Evolutionary conservation across 164 flowering plant genomes (phyloP).

Genomic region (Echeveria elegans): DNA sequence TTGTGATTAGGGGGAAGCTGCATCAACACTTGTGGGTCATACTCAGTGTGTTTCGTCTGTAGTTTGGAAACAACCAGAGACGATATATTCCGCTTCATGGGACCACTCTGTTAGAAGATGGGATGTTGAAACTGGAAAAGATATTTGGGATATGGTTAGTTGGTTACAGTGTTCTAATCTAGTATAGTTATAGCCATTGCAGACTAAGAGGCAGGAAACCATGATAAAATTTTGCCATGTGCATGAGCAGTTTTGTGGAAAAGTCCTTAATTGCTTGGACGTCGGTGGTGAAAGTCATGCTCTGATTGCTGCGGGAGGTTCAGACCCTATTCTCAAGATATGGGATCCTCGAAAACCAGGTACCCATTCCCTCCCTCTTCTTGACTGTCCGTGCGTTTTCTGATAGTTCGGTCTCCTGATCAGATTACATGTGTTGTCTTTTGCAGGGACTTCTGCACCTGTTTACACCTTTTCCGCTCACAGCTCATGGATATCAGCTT

Average conservation of each 20-base stretch:
- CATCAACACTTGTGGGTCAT: conserved; percentile 75
- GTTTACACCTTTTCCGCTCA: conserved; percentile 75
- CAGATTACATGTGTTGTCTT: background rate
- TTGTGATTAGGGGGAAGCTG: conserved; percentile 51
- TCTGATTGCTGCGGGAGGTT: conserved; percentile 85
- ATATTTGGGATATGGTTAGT: conserved; percentile 49
- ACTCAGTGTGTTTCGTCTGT: conserved; percentile 84
- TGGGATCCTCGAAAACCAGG: conserved; percentile 99
- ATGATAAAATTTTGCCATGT: background rate
- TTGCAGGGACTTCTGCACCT: conserved; percentile 74
- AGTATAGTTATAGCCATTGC: background rate
- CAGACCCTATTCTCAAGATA: conserved; percentile 70
- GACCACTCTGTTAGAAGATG: conserved; percentile 85
- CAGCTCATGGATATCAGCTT: conserved; percentile 76
- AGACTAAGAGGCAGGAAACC: too few relatives aligned
- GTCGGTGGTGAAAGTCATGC: conserved; percentile 86
- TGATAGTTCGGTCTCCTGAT: background rate
- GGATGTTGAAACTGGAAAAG: conserved; percentile 88
- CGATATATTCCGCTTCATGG: conserved; percentile 88
- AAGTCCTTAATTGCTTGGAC: conserved; percentile 71
- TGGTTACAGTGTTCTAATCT: background rate
- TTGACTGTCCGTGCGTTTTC: background rate
- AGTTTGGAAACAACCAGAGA: conserved; percentile 57
- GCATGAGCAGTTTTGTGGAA: conserved; percentile 51
- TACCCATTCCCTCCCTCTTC: conserved; percentile 5